Evolutionary conservation across 352 stramenopile species (phyloP), one percentile per base, ranked within the genome.

Genomic region (Elongisporangium anandrum): DNA sequence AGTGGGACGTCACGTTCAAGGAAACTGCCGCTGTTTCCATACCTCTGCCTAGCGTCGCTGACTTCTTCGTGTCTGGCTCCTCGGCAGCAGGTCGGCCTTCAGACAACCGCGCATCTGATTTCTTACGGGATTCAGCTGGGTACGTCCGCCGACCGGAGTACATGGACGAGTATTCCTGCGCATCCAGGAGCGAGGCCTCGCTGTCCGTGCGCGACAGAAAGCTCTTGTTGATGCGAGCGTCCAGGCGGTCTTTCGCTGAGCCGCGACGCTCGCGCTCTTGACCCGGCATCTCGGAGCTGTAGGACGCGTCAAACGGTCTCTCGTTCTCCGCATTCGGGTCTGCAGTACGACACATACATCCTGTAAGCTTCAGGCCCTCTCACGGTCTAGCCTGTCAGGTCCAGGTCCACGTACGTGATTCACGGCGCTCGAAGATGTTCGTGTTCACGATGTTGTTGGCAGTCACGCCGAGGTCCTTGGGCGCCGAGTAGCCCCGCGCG

Each of bases 61-160:
- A 54, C 72, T 79, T 82, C 24, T 65, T 79, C 9, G 63, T 81
- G 51, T 74, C 68, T 13, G 66, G 61, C 15, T 61, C 50, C 6
- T 57, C 63, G 16, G 54, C 61, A 15, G 24, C 10, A 9, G 59
- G 60, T 0, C 53, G 59, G 9, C 59, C 60, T 34, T 88, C 71
- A 2, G 78, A 88, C 19, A 81, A 56, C 9, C 81, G 70, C 29
- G 61, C 54, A 48, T 85, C 81, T 13, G 54, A 63, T 49, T 77
- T 81, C 58, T 75, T 83, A 38, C 76, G 26, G 10, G 77, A 81
- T 52, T 88, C 79, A 8, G 79, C 73, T 10, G 81, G 81, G 56
- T 89, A 91, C 62, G 81, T 91, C 34, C 75, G 79, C 23, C 81
- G 70, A 16, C 74, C 81, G 4, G 77, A 80, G 59, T 88, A 90